Percentiles rank a stretch among this genome's conserved stretches.
Evolutionary conservation across 1,139 yeast genomes (phyloP).

Genomic region (Candida tetrigidarum): DNA sequence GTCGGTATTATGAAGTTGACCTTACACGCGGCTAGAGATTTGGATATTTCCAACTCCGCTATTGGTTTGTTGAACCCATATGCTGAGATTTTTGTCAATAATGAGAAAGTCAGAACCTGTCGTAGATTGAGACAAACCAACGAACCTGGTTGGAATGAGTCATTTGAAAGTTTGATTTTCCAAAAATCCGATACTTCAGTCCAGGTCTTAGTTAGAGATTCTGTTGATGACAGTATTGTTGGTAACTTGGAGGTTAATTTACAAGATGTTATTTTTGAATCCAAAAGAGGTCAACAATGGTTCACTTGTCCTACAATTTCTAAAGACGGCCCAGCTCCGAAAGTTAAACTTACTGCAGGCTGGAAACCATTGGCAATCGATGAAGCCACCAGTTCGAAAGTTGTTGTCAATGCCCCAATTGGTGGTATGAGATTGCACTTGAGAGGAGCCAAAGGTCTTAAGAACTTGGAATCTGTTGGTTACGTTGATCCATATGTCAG

Average conservation of each 20-base stretch:
- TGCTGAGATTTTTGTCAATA: slow-evolving; percentile 66
- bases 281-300: slow-evolving; percentile 57
- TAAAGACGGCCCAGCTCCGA: slow-evolving; percentile 44
- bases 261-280: slow-evolving; percentile 56
- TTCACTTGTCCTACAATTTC: slow-evolving; percentile 46
- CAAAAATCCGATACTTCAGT: slow-evolving; percentile 60
- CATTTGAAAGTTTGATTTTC: slow-evolving; percentile 61
- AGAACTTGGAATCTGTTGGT: slow-evolving; percentile 68
- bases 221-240: slow-evolving; percentile 49
- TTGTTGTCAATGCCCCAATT: slow-evolving; percentile 56
- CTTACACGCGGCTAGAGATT: slow-evolving; percentile 71
- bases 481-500: slow-evolving; percentile 75
- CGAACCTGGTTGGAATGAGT: slow-evolving; percentile 73
- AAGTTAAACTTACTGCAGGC: slow-evolving; percentile 53
- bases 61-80: slow-evolving; percentile 75
- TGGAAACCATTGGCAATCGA: slow-evolving; percentile 77
- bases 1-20: slow-evolving; percentile 74
- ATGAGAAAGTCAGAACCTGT: slow-evolving; percentile 53
- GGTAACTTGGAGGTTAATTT: slow-evolving; percentile 59
- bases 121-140: slow-evolving; percentile 68
- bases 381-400: slow-evolving; percentile 48
- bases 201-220: slow-evolving; percentile 61
- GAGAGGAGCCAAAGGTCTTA: slow-evolving; percentile 55
- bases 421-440: slow-evolving; percentile 68
- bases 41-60: slow-evolving; percentile 66